These are phyloP conservation scores for Coprinopsis strossmayeri DNA, from an alignment of 768 basidiomycete species.

Conservation along the genomic window DNA sequence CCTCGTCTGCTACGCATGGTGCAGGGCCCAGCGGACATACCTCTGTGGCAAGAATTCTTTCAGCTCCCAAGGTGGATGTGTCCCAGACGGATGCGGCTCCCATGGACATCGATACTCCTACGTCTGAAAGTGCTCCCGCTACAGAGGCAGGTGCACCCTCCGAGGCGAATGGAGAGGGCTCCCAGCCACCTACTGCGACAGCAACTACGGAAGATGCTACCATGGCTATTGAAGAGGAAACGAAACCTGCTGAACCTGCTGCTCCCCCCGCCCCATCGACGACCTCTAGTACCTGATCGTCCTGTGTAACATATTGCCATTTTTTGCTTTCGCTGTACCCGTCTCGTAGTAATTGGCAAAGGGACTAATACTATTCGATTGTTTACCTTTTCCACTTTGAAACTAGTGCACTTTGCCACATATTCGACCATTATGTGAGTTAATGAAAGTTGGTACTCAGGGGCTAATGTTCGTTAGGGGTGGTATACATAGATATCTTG, in stretches of 20 bases:
- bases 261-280: neutral
- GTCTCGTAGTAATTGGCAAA: too few relatives aligned
- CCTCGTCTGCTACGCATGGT: slow-evolving; percentile 58
- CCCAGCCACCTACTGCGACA: neutral
- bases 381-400: too few relatives aligned
- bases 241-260: neutral
- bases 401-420: neutral
- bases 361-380: too few relatives aligned
- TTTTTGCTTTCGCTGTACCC: neutral
- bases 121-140: slow-evolving; percentile 21
- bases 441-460: too few relatives aligned
- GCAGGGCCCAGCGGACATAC: slow-evolving; percentile 72
- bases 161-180: neutral
- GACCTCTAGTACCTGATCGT: neutral
- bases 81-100: slow-evolving; percentile 18
- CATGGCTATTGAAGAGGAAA: neutral
- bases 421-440: neutral
- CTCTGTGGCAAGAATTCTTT: slow-evolving; percentile 42
- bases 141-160: neutral
- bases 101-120: slow-evolving; percentile 42
- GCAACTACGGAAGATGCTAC: neutral
- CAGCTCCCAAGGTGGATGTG: slow-evolving; percentile 19
- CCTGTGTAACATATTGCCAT: neutral
- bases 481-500: too few relatives aligned
- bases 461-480: too few relatives aligned